Evolutionary conservation across 768 basidiomycete species (phyloP), one percentile per base, ranked within the genome.

Genomic region (Lentinus brumalis): DNA sequence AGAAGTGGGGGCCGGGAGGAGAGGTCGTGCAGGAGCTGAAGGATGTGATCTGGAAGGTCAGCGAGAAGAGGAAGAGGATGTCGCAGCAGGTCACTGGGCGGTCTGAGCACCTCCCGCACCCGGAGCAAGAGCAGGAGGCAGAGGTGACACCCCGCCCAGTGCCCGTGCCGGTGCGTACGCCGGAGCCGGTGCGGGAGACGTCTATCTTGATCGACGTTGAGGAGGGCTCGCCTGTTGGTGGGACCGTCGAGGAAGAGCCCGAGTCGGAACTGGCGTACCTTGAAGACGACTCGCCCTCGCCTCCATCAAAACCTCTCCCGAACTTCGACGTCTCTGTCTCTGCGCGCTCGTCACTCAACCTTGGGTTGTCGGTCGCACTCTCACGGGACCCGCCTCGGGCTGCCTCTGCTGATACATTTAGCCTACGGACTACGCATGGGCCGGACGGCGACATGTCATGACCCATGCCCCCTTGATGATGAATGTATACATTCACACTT

Each of bases 11-110:
- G 0, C 90, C 88, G 7, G 84, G 85, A 4, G 87, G 86, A 1
- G 91, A 92, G 62, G 90, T 93, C 39, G 89, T 93, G 5, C 86
- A 91, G 70, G 91, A 93, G 71, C 76, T 93, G 63, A 91, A 89
- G 71, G 91, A 92, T 66, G 91, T 93, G 11, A 93, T 93, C 32
- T 91, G 88, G 89, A 88, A 91, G 71, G 91, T 93, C 9, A 83
- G 90, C 35, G 88, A 92, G 74, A 79, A 80, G 67, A 78, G 86
- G 70, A 75, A 87, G 61, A 80, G 79, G 72, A 78, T 87, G 80
- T 69, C 66, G 11, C 73, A 76, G 61, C 68, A 59, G 64, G 14
- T 32, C 16, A 42, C 51, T 49, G 32, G 42, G 26, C 16, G 49
- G 38, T 0, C 30, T 14, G 26, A 18, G 12, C 26, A 3, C 8